Percentiles rank a stretch among this genome's conserved stretches.
phyloP scores from a whole-genome alignment of 345 rosid species.

The Corchorus capsularis region DNA sequence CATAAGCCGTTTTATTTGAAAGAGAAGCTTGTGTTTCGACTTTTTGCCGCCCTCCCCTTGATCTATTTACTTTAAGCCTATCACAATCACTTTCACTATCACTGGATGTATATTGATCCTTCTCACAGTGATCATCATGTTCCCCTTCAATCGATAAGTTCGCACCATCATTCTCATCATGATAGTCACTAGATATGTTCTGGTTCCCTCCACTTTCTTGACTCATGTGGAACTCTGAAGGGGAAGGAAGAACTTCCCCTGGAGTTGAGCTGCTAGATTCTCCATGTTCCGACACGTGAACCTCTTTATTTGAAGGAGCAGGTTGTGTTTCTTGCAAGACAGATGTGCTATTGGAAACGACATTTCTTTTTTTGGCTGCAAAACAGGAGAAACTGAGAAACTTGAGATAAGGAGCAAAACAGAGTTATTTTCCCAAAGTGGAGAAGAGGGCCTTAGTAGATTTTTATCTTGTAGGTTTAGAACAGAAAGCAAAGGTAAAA shows the following conservation, averaged over 20 bases:
- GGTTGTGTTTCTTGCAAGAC: slow-evolving; percentile 32
- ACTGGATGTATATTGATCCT: background rate
- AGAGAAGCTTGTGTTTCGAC: too few relatives aligned
- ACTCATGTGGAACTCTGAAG: background rate
- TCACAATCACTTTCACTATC: background rate
- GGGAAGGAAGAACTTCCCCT: background rate
- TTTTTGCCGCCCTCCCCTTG: slow-evolving; percentile 26
- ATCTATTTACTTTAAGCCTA: slow-evolving; percentile 27
- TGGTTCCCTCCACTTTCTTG: slow-evolving; percentile 24
- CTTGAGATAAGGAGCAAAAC: slow-evolving; percentile 14
- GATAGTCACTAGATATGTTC: slow-evolving; percentile 23
- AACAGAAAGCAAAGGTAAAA: background rate
- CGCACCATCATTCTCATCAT: slow-evolving; percentile 23
- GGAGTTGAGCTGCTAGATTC: slow-evolving; percentile 13
- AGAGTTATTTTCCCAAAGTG: background rate
- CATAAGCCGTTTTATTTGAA: background rate
- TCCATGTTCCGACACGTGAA: slow-evolving; percentile 9
- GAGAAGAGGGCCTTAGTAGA: background rate
- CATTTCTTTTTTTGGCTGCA: slow-evolving; percentile 57
- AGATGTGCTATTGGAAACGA: slow-evolving; percentile 32
- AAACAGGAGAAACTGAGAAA: slow-evolving; percentile 26
- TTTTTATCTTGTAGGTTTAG: background rate
- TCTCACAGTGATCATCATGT: background rate
- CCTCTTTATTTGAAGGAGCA: slow-evolving; percentile 24
- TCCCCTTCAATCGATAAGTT: slow-evolving; percentile 28